Conservation (phyloP, 495 filamentous ascomycete species). For the Parathielavia hyrcaniae region DNA sequence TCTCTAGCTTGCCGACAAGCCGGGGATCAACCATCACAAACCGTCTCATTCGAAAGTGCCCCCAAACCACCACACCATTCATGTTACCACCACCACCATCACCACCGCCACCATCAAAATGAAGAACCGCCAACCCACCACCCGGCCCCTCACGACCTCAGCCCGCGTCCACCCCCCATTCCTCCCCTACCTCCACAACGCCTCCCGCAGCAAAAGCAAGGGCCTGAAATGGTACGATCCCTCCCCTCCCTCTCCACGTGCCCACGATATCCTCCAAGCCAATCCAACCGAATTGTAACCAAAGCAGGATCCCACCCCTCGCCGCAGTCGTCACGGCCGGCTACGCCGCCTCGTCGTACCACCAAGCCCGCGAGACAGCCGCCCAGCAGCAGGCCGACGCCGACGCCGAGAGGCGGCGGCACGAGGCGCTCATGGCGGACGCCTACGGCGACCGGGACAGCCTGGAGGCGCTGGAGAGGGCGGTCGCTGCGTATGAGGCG, state of each 20-base stretch:
- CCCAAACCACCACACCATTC: not conserved
- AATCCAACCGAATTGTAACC: not conserved
- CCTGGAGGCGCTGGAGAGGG: slow-evolving; percentile 51
- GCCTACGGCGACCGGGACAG: slow-evolving; percentile 56
- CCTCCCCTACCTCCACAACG: slow-evolving; percentile 38
- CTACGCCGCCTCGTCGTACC: slow-evolving; percentile 39
- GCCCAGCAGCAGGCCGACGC: slow-evolving; percentile 22
- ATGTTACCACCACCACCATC: slow-evolving; percentile 2
- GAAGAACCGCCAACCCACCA: slow-evolving; percentile 27
- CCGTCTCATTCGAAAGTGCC: not conserved
- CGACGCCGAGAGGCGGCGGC: slow-evolving; percentile 26
- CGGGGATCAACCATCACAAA: not conserved
- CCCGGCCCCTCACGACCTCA: slow-evolving; percentile 33
- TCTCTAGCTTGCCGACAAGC: not conserved
- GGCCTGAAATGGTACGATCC: slow-evolving; percentile 34
- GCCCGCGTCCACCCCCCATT: slow-evolving; percentile 41
- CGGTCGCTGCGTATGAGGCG: slow-evolving; percentile 49
- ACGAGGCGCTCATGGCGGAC: slow-evolving; percentile 38
- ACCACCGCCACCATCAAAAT: too few species aligned
- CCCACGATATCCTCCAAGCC: not conserved
- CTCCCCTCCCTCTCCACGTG: not conserved
- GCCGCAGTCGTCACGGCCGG: slow-evolving; percentile 38
- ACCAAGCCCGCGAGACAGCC: slow-evolving; percentile 17
- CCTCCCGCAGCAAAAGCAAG: slow-evolving; percentile 21
- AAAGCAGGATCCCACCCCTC: slow-evolving; percentile 35